phyloP scores from a whole-genome alignment of 805 yeast species.

The Diddensiella caesifluorescens region DNA sequence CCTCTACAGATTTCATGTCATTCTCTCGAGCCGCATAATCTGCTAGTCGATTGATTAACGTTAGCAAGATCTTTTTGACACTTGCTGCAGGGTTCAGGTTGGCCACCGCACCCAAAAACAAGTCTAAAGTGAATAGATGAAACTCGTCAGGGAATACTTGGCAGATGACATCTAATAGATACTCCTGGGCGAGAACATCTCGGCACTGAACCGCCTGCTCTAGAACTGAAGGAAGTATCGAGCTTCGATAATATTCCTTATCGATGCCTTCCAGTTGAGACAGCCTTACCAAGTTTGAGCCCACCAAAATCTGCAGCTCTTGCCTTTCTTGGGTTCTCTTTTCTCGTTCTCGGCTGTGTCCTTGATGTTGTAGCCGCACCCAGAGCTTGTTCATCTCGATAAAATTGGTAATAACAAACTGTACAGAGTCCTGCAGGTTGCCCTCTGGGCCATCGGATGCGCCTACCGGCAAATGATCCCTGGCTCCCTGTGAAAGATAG shows the following conservation, averaged over 20 bases:
- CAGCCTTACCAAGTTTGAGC: constrained; percentile 83
- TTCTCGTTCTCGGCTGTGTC: constrained; percentile 76
- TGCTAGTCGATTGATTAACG: constrained; percentile 58
- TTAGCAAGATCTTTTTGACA: constrained; percentile 56
- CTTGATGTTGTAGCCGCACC: constrained; percentile 96
- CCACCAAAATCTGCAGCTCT: constrained; percentile 86
- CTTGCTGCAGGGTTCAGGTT: constrained; percentile 67
- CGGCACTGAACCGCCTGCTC: constrained; percentile 91
- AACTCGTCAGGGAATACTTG: constrained; percentile 94
- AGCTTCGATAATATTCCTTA: constrained; percentile 37
- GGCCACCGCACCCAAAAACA: constrained; percentile 58
- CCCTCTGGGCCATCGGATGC: constrained; percentile 28
- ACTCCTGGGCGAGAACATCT: constrained; percentile 89
- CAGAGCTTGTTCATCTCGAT: constrained; percentile 97
- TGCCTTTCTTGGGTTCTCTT: constrained; percentile 73
- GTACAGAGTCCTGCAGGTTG: constrained; percentile 59
- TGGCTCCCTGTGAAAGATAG: constrained; percentile 78
- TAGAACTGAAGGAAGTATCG: constrained; percentile 70
- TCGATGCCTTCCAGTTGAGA: constrained; percentile 76
- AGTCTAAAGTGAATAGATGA: constrained; percentile 69
- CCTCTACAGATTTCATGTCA: constrained; percentile 16
- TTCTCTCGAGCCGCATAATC: constrained; percentile 25
- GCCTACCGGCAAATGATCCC: constrained; percentile 51
- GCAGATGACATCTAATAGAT: constrained; percentile 81
- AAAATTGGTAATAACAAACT: constrained; percentile 78